Conservation (phyloP, 2,329 filamentous ascomycete species). For the Ceratocystiopsis sp. region DNA sequence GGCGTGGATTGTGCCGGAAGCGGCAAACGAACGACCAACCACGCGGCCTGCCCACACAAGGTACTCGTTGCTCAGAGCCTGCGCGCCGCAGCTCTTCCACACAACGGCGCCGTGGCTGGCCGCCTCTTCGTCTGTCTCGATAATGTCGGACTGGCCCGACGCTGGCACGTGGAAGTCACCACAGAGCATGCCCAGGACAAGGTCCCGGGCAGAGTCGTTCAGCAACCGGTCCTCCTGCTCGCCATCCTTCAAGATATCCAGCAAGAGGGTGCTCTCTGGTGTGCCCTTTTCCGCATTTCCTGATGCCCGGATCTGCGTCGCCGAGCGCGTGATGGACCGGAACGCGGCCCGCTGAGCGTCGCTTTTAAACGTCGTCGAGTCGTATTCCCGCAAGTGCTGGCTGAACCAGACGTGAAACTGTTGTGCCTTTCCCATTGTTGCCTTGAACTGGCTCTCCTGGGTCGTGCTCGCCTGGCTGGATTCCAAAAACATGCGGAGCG, state of each 20-base stretch:
- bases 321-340: constrained; percentile 48
- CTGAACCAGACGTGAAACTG: constrained; percentile 67
- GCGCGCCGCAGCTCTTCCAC: constrained; percentile 58
- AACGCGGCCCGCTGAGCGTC: constrained; percentile 38
- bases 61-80: constrained; percentile 49
- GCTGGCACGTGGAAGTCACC: constrained; percentile 50
- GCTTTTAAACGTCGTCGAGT: constrained; percentile 33
- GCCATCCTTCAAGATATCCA: constrained; percentile 66
- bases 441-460: constrained; percentile 66
- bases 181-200: constrained; percentile 59
- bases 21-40: constrained; percentile 67
- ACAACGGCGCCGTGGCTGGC: constrained; percentile 45
- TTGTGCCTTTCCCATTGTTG: constrained; percentile 59
- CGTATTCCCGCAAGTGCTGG: constrained; percentile 47
- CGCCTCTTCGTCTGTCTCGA: constrained; percentile 50
- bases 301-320: constrained; percentile 46
- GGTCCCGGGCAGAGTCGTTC: constrained; percentile 48
- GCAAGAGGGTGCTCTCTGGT: constrained; percentile 61
- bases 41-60: constrained; percentile 73
- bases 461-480: constrained; percentile 64
- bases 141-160: constrained; percentile 44
- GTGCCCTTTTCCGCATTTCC: constrained; percentile 54
- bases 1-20: constrained; percentile 49
- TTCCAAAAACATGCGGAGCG: constrained; percentile 58
- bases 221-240: constrained; percentile 45